Base-by-base conservation (phyloP, 805 yeast species). In the Wickerhamomyces silvicola region DNA sequence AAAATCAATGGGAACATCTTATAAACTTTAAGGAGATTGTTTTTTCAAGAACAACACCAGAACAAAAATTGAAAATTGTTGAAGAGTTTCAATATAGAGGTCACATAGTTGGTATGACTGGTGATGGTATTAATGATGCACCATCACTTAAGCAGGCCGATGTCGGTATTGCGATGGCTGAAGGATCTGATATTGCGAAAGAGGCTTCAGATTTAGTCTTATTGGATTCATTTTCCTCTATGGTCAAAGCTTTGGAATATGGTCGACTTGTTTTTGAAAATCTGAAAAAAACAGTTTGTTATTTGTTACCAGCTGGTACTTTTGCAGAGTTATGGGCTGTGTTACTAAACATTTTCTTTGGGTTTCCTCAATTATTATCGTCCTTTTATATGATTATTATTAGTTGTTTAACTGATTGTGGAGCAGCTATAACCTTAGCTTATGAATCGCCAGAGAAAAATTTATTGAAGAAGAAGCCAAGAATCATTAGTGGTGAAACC, bases 101-200 rank as follows among this genome's bases (percentile, higher is more conserved):
- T 19, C 85, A 81, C 49, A 72, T 82, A 38, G 92, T 83, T 27
- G 94, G 90, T 23, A 82, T 83, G 90, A 82, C 94, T n/a, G 94
- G 94, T 36, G 94, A 82, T 56, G 94, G 94, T 51, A 90, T 83
- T 15, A 82, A 82, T 55, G 94, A 82, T 60, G 92, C 94, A 0
- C 94, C 94, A 5, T 88, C 94, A 6, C 65, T 82, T 44, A 81
- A 80, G 53, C 68, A 82, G 48, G 92, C 94, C 5, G 90, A 82
- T 54, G 78, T 82, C 44, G 94, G 94, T 39, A 80, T 83, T 45
- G 80, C 87, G 5, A 81, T 83, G 70, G 67, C 67, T n/a, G 48
- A 44, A 18, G 52, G 47, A 7, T 44, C 52, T 14, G 52, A 48
- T 21, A 41, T 48, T 34, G 52, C 52, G 3, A 47, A 47, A 29